Evolutionary conservation across 106 monocot species (phyloP).

Genomic region (Amphibolis antarctica): DNA sequence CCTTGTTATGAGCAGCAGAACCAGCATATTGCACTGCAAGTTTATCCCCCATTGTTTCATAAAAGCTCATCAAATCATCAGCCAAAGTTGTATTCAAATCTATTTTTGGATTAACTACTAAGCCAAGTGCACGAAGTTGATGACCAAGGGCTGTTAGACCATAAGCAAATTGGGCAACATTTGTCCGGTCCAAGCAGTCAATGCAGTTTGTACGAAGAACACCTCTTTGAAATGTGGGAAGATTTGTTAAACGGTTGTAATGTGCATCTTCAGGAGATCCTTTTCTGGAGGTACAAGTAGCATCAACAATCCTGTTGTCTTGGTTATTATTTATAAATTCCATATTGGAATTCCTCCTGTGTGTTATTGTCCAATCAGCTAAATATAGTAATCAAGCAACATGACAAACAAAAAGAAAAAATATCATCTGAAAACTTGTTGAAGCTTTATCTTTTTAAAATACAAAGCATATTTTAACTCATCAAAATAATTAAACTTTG

Average conservation of each 20-base stretch:
- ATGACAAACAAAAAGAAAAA: too few species aligned
- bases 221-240: constrained; percentile 50
- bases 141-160: constrained; percentile 80
- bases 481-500: too few species aligned
- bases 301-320: constrained; percentile 12
- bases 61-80: constrained; percentile 64
- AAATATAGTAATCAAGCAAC: neutral
- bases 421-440: too few species aligned
- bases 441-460: too few species aligned
- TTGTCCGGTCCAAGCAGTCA: constrained; percentile 97
- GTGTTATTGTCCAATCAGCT: neutral
- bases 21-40: constrained; percentile 96
- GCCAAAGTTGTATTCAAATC: constrained; percentile 64
- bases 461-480: too few species aligned
- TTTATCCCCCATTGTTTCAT: constrained; percentile 95
- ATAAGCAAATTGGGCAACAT: constrained; percentile 97
- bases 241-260: constrained; percentile 11
- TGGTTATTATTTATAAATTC: neutral
- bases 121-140: constrained; percentile 65
- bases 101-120: constrained; percentile 40
- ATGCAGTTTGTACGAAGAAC: constrained; percentile 91
- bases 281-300: constrained; percentile 3
- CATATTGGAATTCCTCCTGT: neutral
- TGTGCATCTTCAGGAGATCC: neutral
- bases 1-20: constrained; percentile 99